Evolutionary conservation across 179 eudicot species (phyloP), one percentile per base, ranked within the genome.

Genomic region (Amaranthus tricolor): DNA sequence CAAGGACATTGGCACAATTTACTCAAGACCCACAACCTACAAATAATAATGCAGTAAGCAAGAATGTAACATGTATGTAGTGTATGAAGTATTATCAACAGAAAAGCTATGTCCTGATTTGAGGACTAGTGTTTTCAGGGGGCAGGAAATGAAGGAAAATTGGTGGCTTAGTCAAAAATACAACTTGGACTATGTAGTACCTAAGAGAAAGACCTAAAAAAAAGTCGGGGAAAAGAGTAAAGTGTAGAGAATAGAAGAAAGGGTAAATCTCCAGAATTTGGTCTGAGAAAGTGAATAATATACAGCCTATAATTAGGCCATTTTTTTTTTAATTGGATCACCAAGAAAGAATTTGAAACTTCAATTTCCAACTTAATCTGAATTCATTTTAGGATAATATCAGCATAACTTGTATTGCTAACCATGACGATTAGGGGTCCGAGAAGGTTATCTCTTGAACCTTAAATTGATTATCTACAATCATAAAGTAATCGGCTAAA

Each of bases 121-220:
- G 78, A 58, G 84, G 40, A 72, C 78, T 81, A 64, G 58, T 68
- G 72, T 79, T 58, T 75, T 0, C 43, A 76, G 74, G 40, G 40
- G 43, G 66, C 47, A 31, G 68, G 75, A 12, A 66, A 49, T 70
- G 76, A 47, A 48, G 66, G n/a, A 60, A 54, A 68, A 14, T 76
- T 48, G 71, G 82, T 82, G 88, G 70, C 62, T 72, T 80, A 89
- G 95, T 90, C 95, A 90, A 90, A 85, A 80, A 74, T 24, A 72
- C 19, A 65, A 64, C 76, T 81, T 81, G 78, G 84, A 81, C 84
- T 70, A 62, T 71, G 15, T 54, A 51, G 74, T 17, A 63, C 72
- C 71, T 52, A 62, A 68, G 67, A 49, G 40, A 76, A 61, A 76
- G 69, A 45, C 51, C 55, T 47, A 3, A 47, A 50, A 40, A 40